These are phyloP conservation scores for Halteria grandinella DNA, from an alignment of 73 alveolate species.

Conservation along the genomic window DNA sequence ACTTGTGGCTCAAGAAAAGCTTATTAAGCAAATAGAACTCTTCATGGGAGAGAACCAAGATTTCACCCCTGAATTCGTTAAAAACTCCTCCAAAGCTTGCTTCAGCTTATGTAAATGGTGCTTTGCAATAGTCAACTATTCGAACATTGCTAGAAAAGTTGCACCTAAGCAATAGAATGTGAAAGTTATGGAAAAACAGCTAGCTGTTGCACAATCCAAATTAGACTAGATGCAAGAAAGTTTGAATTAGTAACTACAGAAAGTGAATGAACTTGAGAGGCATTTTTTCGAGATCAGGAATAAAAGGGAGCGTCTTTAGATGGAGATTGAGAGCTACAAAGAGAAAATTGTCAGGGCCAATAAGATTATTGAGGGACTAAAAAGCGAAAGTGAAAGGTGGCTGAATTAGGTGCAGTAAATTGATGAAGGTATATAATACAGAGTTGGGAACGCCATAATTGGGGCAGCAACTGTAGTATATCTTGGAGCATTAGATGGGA, in stretches of 20 bases:
- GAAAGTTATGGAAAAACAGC: slow-evolving; percentile 57
- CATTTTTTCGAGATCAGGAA: slow-evolving; percentile 80
- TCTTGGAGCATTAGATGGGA: slow-evolving; percentile 94
- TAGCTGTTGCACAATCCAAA: slow-evolving; percentile 81
- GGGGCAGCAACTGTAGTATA: slow-evolving; percentile 93
- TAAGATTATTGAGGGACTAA: slow-evolving; percentile 88
- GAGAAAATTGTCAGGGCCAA: slow-evolving; percentile 94
- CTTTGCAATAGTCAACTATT: slow-evolving; percentile 77
- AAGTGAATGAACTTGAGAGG: slow-evolving; percentile 88
- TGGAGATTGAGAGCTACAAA: slow-evolving; percentile 81
- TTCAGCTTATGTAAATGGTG: slow-evolving; percentile 80
- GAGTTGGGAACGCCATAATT: slow-evolving; percentile 92
- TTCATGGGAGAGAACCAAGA: slow-evolving; percentile 68
- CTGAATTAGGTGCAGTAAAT: slow-evolving; percentile 80
- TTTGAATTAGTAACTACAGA: slow-evolving; percentile 80
- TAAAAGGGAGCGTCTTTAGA: slow-evolving; percentile 84
- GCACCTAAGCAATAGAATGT: slow-evolving; percentile 73
- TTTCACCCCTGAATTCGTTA: slow-evolving; percentile 75
- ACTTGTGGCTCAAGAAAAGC: slow-evolving; percentile 52
- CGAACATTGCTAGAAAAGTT: slow-evolving; percentile 77
- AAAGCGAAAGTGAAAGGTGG: slow-evolving; percentile 96
- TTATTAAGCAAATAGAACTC: slow-evolving; percentile 53
- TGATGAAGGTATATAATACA: slow-evolving; percentile 75
- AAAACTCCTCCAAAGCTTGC: slow-evolving; percentile 75
- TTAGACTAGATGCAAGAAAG: slow-evolving; percentile 85